Evolutionary conservation across 2,329 filamentous ascomycete species (phyloP), one percentile per base, ranked within the genome.

Genomic region (Colletotrichum somersetense): DNA sequence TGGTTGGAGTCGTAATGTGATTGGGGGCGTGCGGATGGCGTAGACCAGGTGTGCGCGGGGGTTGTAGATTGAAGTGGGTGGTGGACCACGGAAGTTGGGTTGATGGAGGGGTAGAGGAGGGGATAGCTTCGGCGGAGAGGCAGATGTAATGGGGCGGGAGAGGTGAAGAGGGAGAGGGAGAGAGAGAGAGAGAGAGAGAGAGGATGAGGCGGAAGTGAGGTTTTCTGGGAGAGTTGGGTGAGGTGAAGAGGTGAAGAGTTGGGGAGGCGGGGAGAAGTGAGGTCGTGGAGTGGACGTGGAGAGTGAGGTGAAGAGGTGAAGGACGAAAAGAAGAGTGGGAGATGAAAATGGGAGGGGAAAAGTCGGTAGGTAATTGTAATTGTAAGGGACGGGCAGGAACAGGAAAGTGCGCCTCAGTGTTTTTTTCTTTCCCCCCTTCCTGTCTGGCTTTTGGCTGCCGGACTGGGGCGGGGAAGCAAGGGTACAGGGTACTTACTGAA

Each of bases 321-420:
- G 56, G 64, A 71, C 57, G 70, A 67, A 73, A 67, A 67, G 71
- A 75, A 74, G 71, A 67, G 66, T 66, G 62, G 70, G 75, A 77
- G 77, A 78, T 77, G 75, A 78, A 76, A 76, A 77, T 79, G 76
- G 77, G 72, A 67, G 67, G 57, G 66, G 63, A 69, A 71, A 74
- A 75, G 67, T 68, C 66, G 62, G 70, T 71, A 62, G 76, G 74
- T 75, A 74, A 77, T 66, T 67, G 73, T 73, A 44, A 44, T 42
- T 42, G 14, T 18, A 69, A 73, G 75, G 66, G 74, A 69, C 73
- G 75, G 76, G 69, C 67, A 77, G 66, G 73, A 68, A 73, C 71
- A 67, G 73, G 70, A 74, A 74, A 74, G 66, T 70, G 71, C 66
- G 66, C 53, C 48, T 48, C 40, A 61, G 62, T 72, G 11, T 61